Evolutionary conservation across 2,329 filamentous ascomycete species (phyloP).

Genomic region (Alternaria triticimaculans): DNA sequence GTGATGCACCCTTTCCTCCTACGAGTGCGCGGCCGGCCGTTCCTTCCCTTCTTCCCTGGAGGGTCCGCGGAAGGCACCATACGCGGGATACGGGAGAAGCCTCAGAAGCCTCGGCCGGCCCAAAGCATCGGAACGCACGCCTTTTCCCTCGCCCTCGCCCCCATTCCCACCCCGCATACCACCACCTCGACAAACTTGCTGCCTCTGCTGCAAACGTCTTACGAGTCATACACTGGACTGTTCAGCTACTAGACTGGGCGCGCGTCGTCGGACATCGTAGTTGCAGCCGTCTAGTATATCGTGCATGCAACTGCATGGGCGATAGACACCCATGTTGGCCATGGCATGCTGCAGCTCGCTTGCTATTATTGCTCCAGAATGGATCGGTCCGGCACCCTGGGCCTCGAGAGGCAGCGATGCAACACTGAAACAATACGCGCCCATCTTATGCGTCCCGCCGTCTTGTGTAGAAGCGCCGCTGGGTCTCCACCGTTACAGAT

Average conservation of each 20-base stretch:
- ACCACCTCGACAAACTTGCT: slow-evolving; percentile 4
- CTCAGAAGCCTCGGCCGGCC: slow-evolving; percentile 20
- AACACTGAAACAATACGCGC: slow-evolving; percentile 9
- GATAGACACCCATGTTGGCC: background rate
- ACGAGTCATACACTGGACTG: background rate
- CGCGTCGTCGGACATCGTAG: slow-evolving; percentile 2
- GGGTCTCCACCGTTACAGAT: background rate
- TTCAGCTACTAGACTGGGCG: background rate
- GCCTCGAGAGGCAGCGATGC: slow-evolving; percentile 2
- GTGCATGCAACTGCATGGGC: slow-evolving; percentile 3
- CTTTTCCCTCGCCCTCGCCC: background rate
- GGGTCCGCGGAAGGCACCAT: slow-evolving; percentile 6
- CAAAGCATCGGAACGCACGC: slow-evolving; percentile 10
- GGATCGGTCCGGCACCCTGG: slow-evolving; percentile 19
- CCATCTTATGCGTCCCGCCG: slow-evolving; percentile 1
- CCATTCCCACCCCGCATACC: background rate
- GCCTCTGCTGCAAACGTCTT: background rate
- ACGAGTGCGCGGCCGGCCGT: background rate
- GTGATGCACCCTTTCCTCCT: background rate
- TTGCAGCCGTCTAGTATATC: background rate
- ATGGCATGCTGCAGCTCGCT: slow-evolving; percentile 13
- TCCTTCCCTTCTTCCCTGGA: slow-evolving; percentile 7
- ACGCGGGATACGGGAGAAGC: slow-evolving; percentile 18
- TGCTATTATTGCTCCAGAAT: slow-evolving; percentile 9
- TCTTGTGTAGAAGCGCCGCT: background rate